Conservation (phyloP, 2,329 filamentous ascomycete genomes). For the Exophiala dermatitidis region DNA sequence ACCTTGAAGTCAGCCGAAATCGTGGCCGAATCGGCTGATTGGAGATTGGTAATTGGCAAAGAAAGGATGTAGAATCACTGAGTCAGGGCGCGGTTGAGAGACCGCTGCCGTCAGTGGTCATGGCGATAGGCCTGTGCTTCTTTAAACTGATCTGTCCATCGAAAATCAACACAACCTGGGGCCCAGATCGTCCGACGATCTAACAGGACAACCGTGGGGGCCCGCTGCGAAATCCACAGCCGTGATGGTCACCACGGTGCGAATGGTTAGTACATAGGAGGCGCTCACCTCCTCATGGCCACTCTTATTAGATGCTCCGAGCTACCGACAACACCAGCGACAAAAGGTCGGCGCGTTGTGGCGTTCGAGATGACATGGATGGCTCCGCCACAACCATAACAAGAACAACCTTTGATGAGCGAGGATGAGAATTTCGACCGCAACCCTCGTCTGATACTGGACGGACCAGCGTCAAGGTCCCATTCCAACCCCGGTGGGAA, state of each 20-base stretch:
- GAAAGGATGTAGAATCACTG: slow-evolving; percentile 1
- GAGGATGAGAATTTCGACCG: slow-evolving; percentile 13
- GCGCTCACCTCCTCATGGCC: neutral
- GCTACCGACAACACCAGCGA: slow-evolving; percentile 4
- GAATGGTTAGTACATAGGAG: neutral
- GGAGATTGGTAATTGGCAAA: slow-evolving; percentile 3
- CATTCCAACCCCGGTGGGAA: slow-evolving; percentile 5
- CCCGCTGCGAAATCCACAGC: neutral
- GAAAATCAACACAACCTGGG: slow-evolving; percentile 9
- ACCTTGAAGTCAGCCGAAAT: slow-evolving; percentile 18
- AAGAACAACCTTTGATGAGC: neutral
- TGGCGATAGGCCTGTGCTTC: slow-evolving; percentile 11
- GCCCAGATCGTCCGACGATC: slow-evolving; percentile 18
- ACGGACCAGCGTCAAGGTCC: slow-evolving; percentile 12
- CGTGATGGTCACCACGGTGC: neutral
- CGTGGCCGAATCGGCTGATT: slow-evolving; percentile 10
- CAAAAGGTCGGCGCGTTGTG: slow-evolving; percentile 19
- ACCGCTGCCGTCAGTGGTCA: slow-evolving; percentile 8
- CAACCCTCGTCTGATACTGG: slow-evolving; percentile 8
- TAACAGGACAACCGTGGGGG: slow-evolving; percentile 1
- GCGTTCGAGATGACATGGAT: slow-evolving; percentile 8
- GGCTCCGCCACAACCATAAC: slow-evolving; percentile 12
- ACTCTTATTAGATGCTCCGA: neutral
- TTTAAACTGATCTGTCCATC: slow-evolving; percentile 18
- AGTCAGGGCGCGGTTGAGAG: neutral